Evolutionary conservation across 2,329 filamentous ascomycete genomes (phyloP).

Genomic region (Xylariaceae sp.): DNA sequence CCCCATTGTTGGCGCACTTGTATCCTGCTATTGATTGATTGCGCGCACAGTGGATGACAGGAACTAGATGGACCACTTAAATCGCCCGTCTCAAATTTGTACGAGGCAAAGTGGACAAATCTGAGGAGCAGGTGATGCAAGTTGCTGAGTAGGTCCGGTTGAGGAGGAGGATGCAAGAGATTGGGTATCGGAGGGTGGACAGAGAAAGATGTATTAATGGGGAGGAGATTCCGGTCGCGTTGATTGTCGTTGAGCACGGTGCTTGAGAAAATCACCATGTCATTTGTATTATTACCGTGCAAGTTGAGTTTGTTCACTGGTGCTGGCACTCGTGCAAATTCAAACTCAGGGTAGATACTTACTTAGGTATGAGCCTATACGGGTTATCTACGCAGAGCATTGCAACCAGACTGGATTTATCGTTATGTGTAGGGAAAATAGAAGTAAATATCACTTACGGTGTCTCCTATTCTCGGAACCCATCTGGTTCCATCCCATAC

Average conservation of each 20-base stretch:
- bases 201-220: too few relatives aligned
- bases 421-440: background rate
- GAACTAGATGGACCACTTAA: background rate
- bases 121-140: background rate
- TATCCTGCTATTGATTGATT: background rate
- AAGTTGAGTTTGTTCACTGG: too few relatives aligned
- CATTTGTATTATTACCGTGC: too few relatives aligned
- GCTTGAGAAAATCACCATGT: too few relatives aligned
- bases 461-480: constrained; percentile 24
- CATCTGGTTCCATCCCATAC: constrained; percentile 36
- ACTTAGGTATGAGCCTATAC: too few relatives aligned
- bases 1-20: background rate
- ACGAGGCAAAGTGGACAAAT: background rate
- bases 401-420: background rate
- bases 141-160: background rate
- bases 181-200: background rate
- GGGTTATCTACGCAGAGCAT: background rate
- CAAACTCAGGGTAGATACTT: too few relatives aligned
- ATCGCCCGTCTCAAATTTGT: background rate
- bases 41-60: background rate
- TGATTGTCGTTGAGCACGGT: too few relatives aligned
- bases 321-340: too few relatives aligned
- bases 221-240: too few relatives aligned
- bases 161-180: background rate
- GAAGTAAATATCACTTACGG: constrained; percentile 26